Base-by-base conservation (phyloP, 2,329 filamentous ascomycete genomes). In the Fusarium pseudoanthophilum region DNA sequence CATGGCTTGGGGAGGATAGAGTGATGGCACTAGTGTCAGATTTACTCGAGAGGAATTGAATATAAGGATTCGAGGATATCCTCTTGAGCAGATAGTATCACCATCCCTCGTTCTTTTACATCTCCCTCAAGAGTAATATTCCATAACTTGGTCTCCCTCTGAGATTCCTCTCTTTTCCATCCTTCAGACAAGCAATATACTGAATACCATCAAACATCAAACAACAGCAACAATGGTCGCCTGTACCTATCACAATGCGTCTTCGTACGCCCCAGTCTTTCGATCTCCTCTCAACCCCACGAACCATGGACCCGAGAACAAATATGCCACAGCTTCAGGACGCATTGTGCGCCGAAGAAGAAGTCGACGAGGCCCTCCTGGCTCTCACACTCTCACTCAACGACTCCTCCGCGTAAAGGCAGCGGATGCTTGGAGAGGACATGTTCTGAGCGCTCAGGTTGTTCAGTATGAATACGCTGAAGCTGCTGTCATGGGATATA, bases 361-460 rank as follows among this genome's bases (percentile, higher is more conserved):
- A 6, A 63, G 55, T 43, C 56, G 69, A 40, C 69, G 71, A 55
- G 51, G 74, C 21, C 67, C 68, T 52, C 71, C 69, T 46, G 61
- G 71, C 43, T 76, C 77, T 28, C 73, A 80, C 59, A 85, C 84
- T 64, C 84, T 84, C 28, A 82, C 83, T 2, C 79, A 85, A 72
- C 78, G 78, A 36, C 74, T 86, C 24, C 80, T 86, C 64, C 79
- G 84, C 34, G 78, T 81, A 63, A 85, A 85, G 70, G 85, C 83
- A 4, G 83, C 82, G 10, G 78, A 79, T 60, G 84, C 84, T 11
- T 85, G 83, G 83, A 79, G 77, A 24, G 80, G 79, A 37, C 79
- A 82, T 72, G 77, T 79, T 20, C 71, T 81, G 46, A 77, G 73
- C 46, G 73, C 76, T 24, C 79, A 80, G 55, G 71, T 78, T 46